A percentile compares a stretch with the other conserved stretches of the same genome.
Evolutionary conservation across 2,329 filamentous ascomycete species (phyloP).

Genomic region (Sporothrix variecibatus): DNA sequence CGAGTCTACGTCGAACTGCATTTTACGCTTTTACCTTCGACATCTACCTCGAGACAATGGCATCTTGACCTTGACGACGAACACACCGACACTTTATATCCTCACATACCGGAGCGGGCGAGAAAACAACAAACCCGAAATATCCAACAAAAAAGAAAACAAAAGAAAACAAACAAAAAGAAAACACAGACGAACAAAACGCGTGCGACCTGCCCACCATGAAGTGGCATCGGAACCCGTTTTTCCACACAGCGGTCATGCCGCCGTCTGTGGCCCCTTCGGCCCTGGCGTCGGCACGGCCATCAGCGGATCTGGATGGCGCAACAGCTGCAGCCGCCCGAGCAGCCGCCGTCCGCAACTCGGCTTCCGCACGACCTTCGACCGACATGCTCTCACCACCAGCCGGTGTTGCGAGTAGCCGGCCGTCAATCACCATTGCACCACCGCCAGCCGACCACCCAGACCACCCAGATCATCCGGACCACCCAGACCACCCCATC

Average conservation of each 20-base stretch:
- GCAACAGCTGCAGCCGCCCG: conserved; percentile 20
- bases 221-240: conserved; percentile 33
- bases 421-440: conserved; percentile 8
- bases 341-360: neutral
- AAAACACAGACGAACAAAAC: neutral
- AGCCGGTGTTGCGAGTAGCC: neutral
- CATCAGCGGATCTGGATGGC: conserved; percentile 29
- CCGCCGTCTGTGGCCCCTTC: conserved; percentile 32
- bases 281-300: conserved; percentile 24
- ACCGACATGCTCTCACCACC: neutral
- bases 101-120: neutral
- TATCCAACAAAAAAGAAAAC: neutral
- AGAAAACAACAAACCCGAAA: neutral
- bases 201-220: conserved; percentile 24
- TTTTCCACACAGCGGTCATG: conserved; percentile 32
- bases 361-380: neutral
- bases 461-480: neutral
- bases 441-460: neutral
- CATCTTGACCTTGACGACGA: conserved; percentile 7
- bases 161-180: neutral
- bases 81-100: neutral
- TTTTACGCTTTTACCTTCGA: neutral
- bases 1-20: neutral
- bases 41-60: neutral
- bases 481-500: neutral